These are phyloP conservation scores for Tardiomyces depauwii DNA, from an alignment of 1,139 yeast genomes.

Conservation along the genomic window DNA sequence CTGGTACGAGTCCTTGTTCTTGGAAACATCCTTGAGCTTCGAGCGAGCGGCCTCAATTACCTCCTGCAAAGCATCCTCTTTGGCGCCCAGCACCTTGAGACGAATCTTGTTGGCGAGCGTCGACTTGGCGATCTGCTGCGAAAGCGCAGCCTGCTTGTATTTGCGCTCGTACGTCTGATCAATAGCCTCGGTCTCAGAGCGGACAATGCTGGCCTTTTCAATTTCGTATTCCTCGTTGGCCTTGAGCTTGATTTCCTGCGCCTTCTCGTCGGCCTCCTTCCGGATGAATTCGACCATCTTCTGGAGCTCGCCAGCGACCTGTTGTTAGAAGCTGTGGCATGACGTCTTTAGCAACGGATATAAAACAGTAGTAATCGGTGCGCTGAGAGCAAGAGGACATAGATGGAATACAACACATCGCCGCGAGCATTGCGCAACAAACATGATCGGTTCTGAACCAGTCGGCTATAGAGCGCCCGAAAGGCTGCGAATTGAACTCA, in stretches of 20 bases:
- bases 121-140: conserved; percentile 92
- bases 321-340: too few relatives aligned
- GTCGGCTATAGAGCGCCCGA: too few relatives aligned
- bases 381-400: too few relatives aligned
- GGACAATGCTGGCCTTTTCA: conserved; percentile 89
- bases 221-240: conserved; percentile 98
- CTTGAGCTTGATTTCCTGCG: conserved; percentile 87
- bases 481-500: too few relatives aligned
- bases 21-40: conserved; percentile 47
- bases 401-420: too few relatives aligned
- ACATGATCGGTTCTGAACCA: too few relatives aligned
- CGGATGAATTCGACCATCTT: conserved; percentile 98
- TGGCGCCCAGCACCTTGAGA: conserved; percentile 76
- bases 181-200: conserved; percentile 82
- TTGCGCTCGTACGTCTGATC: conserved; percentile 73
- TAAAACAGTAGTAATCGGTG: too few relatives aligned
- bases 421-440: too few relatives aligned
- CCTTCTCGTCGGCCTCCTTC: conserved; percentile 98
- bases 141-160: conserved; percentile 81
- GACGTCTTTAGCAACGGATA: too few relatives aligned
- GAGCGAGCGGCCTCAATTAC: conserved; percentile 61
- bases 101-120: conserved; percentile 93
- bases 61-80: conserved; percentile 67
- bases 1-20: conserved; percentile 48
- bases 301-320: conserved; percentile 91